Conservation (phyloP, 2,329 filamentous ascomycete genomes). For the Penicillium verrucosum region DNA sequence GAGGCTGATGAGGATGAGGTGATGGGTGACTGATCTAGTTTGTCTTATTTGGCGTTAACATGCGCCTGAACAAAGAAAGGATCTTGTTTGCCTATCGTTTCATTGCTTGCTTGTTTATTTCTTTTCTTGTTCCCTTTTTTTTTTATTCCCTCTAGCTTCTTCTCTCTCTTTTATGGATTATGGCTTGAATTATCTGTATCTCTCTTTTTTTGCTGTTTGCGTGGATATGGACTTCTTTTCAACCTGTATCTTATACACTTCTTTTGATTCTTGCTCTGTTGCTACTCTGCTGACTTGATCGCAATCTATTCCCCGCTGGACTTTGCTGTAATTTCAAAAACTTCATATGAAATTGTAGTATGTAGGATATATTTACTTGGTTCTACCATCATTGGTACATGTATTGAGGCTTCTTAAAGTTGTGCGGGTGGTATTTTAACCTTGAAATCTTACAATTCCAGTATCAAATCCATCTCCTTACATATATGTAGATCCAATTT, state of each 20-base stretch:
- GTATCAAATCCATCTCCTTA: not conserved
- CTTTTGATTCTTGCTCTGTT: not conserved
- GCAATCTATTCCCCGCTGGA: constrained; percentile 9
- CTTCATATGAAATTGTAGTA: not conserved
- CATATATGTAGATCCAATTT: too few species aligned
- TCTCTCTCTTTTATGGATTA: constrained; percentile 2
- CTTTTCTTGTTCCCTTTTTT: constrained; percentile 8
- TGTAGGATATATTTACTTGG: not conserved
- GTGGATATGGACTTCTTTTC: constrained; percentile 7
- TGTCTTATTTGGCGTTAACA: constrained; percentile 11
- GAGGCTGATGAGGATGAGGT: constrained; percentile 41
- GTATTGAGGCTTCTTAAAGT: not conserved
- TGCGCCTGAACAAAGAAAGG: constrained; percentile 7
- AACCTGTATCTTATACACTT: constrained; percentile 3
- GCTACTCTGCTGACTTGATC: not conserved
- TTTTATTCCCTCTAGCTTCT: not conserved
- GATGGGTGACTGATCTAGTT: constrained; percentile 39
- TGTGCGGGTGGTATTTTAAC: too few species aligned
- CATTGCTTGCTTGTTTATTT: not conserved
- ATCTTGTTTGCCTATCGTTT: not conserved
- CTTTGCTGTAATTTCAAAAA: not conserved
- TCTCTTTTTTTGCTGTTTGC: constrained; percentile 7
- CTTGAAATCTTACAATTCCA: constrained; percentile 9
- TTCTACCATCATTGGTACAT: not conserved
- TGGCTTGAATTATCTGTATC: constrained; percentile 5